A percentile compares a stretch with the other conserved stretches of the same genome.
phyloP scores from a whole-genome alignment of 106 monocot species.

The Narthecium ossifragum region DNA sequence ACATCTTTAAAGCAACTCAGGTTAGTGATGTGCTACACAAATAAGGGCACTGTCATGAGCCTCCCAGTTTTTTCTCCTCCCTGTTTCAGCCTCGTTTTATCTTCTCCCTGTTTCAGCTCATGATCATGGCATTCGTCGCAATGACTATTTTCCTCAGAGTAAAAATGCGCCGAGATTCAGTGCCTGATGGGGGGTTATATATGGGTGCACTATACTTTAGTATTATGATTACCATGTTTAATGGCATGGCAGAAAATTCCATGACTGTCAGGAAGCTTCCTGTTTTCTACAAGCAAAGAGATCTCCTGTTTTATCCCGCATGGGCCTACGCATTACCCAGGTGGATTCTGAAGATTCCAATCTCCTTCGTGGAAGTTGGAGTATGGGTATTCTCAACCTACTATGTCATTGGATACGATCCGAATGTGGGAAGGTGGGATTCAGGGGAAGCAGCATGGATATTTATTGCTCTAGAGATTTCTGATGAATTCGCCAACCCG shows the following conservation, averaged over 20 bases:
- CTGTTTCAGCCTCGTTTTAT: no score
- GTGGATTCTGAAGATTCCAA: constrained; percentile 53
- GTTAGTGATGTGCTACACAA: constrained; percentile 12
- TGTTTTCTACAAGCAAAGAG: constrained; percentile 60
- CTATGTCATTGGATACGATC: constrained; percentile 57
- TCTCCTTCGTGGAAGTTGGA: constrained; percentile 40
- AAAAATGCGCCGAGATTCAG: constrained; percentile 21
- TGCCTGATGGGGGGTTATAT: constrained; percentile 34
- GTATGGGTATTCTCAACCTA: constrained; percentile 35
- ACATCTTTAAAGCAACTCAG: constrained; percentile 35
- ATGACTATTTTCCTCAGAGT: constrained; percentile 48
- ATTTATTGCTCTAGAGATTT: no score
- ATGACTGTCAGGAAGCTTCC: constrained; percentile 47
- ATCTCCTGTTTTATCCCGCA: constrained; percentile 40
- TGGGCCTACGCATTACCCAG: constrained; percentile 53
- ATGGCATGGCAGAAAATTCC: constrained; percentile 46
- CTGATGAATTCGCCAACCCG: no score
- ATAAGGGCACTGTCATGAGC: no score
- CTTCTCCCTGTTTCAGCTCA: constrained; percentile 26
- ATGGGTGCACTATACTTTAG: constrained; percentile 40
- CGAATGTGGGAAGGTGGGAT: constrained; percentile 33
- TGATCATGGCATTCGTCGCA: constrained; percentile 17
- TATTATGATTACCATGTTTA: constrained; percentile 25
- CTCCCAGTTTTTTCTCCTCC: no score
- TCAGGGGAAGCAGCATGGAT: no score